These are phyloP conservation scores for Xanthoconium separans DNA, from an alignment of 1,284 basidiomycete genomes.

Conservation along the genomic window DNA sequence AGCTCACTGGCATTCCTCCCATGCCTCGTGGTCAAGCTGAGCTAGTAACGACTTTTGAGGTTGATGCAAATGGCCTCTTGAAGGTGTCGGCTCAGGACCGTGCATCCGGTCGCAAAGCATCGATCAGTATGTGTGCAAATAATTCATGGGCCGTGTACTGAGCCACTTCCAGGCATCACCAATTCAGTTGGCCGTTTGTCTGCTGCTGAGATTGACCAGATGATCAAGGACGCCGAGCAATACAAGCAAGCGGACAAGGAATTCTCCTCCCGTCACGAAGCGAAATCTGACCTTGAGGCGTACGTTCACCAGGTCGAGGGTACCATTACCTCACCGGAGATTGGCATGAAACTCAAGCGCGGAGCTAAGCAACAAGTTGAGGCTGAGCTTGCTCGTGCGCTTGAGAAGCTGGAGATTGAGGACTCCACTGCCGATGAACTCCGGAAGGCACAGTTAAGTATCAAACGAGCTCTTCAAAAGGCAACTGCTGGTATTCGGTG, in stretches of 20 bases:
- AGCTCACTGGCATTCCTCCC: conserved; percentile 94
- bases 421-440: conserved; percentile 90
- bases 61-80: conserved; percentile 94
- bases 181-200: conserved; percentile 97
- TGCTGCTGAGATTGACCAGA: conserved; percentile 92
- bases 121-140: conserved; percentile 69
- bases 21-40: conserved; percentile 97
- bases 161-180: conserved; percentile 66
- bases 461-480: conserved; percentile 96
- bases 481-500: conserved; percentile 84
- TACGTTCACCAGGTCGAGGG: conserved; percentile 94
- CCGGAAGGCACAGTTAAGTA: conserved; percentile 87
- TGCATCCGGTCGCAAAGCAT: conserved; percentile 94
- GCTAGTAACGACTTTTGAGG: conserved; percentile 95
- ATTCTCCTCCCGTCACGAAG: conserved; percentile 93
- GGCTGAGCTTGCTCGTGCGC: conserved; percentile 91
- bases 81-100: conserved; percentile 95
- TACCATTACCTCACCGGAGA: conserved; percentile 92
- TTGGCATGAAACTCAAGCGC: conserved; percentile 96
- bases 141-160: conserved; percentile 11
- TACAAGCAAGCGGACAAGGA: conserved; percentile 97
- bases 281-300: conserved; percentile 94
- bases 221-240: conserved; percentile 98
- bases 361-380: conserved; percentile 92
- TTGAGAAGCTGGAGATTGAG: conserved; percentile 96